Evolutionary conservation across 83 land plant species (phyloP).

Genomic region (Thuja plicata): DNA sequence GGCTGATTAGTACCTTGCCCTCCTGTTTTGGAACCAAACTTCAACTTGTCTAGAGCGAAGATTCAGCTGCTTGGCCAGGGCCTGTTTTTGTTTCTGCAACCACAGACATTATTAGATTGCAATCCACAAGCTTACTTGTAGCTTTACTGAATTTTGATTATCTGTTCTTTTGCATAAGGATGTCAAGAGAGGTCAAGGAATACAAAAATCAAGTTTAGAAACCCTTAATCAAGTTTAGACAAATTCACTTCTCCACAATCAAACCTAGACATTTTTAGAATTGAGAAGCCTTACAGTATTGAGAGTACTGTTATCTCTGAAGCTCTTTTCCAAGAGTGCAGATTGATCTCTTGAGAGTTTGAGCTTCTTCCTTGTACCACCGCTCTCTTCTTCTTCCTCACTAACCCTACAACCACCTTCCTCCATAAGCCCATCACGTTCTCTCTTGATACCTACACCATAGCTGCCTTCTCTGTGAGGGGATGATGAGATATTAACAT

Average conservation of each 20-base stretch:
- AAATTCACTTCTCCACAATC: too few relatives aligned
- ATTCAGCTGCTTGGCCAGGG: slow-evolving; percentile 31
- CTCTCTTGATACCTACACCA: not conserved
- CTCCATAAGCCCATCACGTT: not conserved
- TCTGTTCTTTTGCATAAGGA: too few relatives aligned
- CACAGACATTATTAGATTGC: not conserved
- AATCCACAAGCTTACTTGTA: not conserved
- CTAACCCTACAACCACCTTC: not conserved
- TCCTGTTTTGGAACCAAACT: slow-evolving; percentile 59
- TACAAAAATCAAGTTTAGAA: too few relatives aligned
- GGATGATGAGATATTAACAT: not conserved
- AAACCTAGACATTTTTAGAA: not conserved
- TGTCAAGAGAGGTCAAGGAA: too few relatives aligned
- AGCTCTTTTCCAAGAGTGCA: slow-evolving; percentile 3
- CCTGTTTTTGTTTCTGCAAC: slow-evolving; percentile 40
- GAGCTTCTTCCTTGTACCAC: slow-evolving; percentile 6
- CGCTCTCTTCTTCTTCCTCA: not conserved
- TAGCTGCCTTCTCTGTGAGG: not conserved
- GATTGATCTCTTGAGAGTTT: not conserved
- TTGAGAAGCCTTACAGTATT: not conserved
- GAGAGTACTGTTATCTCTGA: slow-evolving; percentile 4
- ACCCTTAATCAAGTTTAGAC: not conserved
- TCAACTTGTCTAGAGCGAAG: slow-evolving; percentile 48
- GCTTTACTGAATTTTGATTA: too few relatives aligned
- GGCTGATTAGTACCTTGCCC: slow-evolving; percentile 29